Conservation (phyloP, 1,139 yeast species). For the Yamadazyma triangularis region DNA sequence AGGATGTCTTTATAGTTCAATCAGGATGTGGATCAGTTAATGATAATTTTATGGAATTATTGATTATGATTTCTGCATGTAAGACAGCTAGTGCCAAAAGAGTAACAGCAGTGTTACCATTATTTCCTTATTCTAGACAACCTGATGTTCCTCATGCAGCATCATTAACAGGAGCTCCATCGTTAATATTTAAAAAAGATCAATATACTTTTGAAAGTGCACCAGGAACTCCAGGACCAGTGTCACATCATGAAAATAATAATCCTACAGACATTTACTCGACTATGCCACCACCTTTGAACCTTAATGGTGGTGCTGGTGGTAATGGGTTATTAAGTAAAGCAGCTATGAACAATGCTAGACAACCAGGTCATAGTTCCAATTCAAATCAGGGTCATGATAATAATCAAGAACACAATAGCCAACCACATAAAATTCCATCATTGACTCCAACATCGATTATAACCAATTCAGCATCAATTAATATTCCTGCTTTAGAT, state of each 20-base stretch:
- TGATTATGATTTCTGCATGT: conserved; percentile 90
- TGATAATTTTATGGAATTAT: conserved; percentile 82
- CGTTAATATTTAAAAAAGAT: conserved; percentile 35
- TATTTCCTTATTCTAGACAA: conserved; percentile 94
- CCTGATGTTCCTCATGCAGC: conserved; percentile 92
- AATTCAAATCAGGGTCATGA: conserved; percentile 60
- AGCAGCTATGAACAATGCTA: conserved; percentile 13
- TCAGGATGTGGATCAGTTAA: conserved; percentile 87
- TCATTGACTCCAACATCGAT: conserved; percentile 23
- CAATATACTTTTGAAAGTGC: conserved; percentile 57
- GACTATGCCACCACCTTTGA: conserved; percentile 15
- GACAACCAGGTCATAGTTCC: neutral
- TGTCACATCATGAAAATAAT: conserved; percentile 15
- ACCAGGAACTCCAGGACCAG: conserved; percentile 56
- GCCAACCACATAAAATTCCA: conserved; percentile 4
- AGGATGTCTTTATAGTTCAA: conserved; percentile 84
- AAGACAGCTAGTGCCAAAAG: conserved; percentile 92
- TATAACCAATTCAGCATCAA: conserved; percentile 28
- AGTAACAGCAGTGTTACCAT: conserved; percentile 91
- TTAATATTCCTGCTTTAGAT: conserved; percentile 30
- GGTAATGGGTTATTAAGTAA: conserved; percentile 11
- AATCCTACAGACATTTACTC: conserved; percentile 9
- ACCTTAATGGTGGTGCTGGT: conserved; percentile 3
- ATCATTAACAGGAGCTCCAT: conserved; percentile 48
- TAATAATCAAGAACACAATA: conserved; percentile 25